These are phyloP conservation scores for Kwoniella shandongensis DNA, from an alignment of 768 basidiomycete genomes.

Conservation along the genomic window DNA sequence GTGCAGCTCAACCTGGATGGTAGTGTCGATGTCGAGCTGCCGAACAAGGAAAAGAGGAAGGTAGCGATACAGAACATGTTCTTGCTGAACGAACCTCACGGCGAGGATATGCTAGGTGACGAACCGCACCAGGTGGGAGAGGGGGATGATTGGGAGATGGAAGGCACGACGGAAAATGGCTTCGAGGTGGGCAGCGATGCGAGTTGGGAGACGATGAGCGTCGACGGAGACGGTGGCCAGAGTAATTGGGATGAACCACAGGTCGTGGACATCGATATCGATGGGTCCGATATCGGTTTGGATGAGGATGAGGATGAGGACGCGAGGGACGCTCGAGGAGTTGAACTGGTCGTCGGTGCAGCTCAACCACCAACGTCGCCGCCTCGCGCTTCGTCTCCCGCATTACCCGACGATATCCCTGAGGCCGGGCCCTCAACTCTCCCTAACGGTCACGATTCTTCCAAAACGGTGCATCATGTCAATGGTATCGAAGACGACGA, in stretches of 20 bases:
- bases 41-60: constrained; percentile 58
- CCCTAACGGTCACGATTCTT: background rate
- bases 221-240: constrained; percentile 13
- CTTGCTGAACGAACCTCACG: constrained; percentile 74
- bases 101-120: constrained; percentile 63
- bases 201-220: constrained; percentile 28
- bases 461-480: constrained; percentile 2
- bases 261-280: constrained; percentile 20
- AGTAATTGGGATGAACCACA: constrained; percentile 16
- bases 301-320: constrained; percentile 56
- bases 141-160: constrained; percentile 36
- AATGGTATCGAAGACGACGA: constrained; percentile 35
- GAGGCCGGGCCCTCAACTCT: constrained; percentile 24
- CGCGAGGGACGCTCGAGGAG: constrained; percentile 15
- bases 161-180: background rate
- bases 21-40: constrained; percentile 61
- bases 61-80: constrained; percentile 71
- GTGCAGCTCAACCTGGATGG: constrained; percentile 58
- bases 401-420: background rate
- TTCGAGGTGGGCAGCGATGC: constrained; percentile 13
- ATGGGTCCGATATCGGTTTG: constrained; percentile 26
- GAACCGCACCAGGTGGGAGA: constrained; percentile 37
- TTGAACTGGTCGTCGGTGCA: constrained; percentile 31
- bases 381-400: background rate
- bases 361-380: constrained; percentile 8